Conservation (phyloP, 2,329 filamentous ascomycete species). For the Mariannaea elegans region DNA sequence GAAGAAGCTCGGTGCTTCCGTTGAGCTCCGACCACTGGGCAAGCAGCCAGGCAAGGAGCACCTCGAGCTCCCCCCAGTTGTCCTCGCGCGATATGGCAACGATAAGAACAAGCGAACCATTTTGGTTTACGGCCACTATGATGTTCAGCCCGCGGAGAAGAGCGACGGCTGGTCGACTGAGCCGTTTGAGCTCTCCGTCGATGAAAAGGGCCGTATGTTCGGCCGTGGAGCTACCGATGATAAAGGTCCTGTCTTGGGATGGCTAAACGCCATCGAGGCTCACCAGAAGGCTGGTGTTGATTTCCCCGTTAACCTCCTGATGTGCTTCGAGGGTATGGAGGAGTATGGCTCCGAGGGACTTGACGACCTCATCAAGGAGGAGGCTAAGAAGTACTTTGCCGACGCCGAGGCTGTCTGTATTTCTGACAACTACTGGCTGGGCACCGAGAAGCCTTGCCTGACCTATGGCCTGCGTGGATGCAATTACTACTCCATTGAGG, state of each 20-base stretch:
- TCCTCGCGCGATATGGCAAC: slow-evolving; percentile 90
- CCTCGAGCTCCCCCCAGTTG: slow-evolving; percentile 90
- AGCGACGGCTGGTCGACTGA: slow-evolving; percentile 96
- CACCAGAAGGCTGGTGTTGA: slow-evolving; percentile 95
- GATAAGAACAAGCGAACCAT: slow-evolving; percentile 95
- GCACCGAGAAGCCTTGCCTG: slow-evolving; percentile 96
- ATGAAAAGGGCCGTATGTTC: slow-evolving; percentile 94
- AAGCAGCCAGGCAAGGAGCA: slow-evolving; percentile 92
- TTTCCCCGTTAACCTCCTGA: slow-evolving; percentile 96
- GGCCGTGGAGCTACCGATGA: slow-evolving; percentile 96
- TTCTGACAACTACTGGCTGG: slow-evolving; percentile 99
- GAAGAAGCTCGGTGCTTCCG: slow-evolving; percentile 81
- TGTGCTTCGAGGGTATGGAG: slow-evolving; percentile 99
- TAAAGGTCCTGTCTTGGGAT: slow-evolving; percentile 96
- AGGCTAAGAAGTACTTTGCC: slow-evolving; percentile 94
- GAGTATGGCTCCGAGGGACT: slow-evolving; percentile 97
- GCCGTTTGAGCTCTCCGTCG: slow-evolving; percentile 87
- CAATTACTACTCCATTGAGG: slow-evolving; percentile 95
- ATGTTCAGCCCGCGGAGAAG: slow-evolving; percentile 93
- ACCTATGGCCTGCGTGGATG: slow-evolving; percentile 97
- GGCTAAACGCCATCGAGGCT: slow-evolving; percentile 97
- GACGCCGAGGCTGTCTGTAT: slow-evolving; percentile 97
- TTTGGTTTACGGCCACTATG: slow-evolving; percentile 97
- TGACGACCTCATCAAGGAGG: slow-evolving; percentile 90
- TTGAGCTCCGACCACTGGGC: slow-evolving; percentile 86